Conservation (phyloP, 2,329 filamentous ascomycete genomes). For the Aaosphaeria pasadenensis region DNA sequence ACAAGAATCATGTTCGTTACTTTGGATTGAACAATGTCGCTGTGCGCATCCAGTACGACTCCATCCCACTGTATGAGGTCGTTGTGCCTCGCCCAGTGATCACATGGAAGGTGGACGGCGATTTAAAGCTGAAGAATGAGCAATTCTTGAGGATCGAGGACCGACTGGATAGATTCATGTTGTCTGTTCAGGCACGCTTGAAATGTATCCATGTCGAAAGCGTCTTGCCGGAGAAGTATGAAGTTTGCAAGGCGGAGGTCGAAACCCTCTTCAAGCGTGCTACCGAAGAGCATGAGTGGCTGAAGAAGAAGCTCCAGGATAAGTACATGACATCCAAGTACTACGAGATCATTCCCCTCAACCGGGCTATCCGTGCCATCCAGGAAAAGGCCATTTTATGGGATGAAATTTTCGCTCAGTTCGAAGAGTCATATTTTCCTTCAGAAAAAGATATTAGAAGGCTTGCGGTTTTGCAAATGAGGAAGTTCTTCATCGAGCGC, state of each 20-base stretch:
- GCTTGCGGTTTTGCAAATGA: conserved; percentile 86
- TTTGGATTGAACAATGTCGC: conserved; percentile 86
- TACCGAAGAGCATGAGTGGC: conserved; percentile 73
- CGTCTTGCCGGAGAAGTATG: conserved; percentile 80
- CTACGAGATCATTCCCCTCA: conserved; percentile 94
- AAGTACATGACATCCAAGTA: conserved; percentile 93
- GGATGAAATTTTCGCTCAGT: conserved; percentile 86
- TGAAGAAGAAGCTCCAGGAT: conserved; percentile 77
- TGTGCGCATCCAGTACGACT: conserved; percentile 87
- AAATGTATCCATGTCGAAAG: conserved; percentile 89
- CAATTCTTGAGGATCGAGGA: conserved; percentile 79
- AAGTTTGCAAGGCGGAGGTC: conserved; percentile 77
- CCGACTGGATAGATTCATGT: conserved; percentile 81
- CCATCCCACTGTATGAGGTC: conserved; percentile 89
- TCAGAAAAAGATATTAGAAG: conserved; percentile 94
- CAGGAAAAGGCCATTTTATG: conserved; percentile 91
- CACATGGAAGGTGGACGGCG: conserved; percentile 97
- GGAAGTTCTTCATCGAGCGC: conserved; percentile 88
- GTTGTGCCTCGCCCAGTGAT: conserved; percentile 86
- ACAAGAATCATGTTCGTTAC: conserved; percentile 87
- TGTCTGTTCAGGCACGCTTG: conserved; percentile 78
- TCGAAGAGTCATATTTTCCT: conserved; percentile 88
- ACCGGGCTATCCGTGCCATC: conserved; percentile 82
- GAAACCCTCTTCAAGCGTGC: conserved; percentile 74
- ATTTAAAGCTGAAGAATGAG: conserved; percentile 88